phyloP scores from a whole-genome alignment of 805 yeast genomes.

The Blastobotrys chiropterorum region DNA sequence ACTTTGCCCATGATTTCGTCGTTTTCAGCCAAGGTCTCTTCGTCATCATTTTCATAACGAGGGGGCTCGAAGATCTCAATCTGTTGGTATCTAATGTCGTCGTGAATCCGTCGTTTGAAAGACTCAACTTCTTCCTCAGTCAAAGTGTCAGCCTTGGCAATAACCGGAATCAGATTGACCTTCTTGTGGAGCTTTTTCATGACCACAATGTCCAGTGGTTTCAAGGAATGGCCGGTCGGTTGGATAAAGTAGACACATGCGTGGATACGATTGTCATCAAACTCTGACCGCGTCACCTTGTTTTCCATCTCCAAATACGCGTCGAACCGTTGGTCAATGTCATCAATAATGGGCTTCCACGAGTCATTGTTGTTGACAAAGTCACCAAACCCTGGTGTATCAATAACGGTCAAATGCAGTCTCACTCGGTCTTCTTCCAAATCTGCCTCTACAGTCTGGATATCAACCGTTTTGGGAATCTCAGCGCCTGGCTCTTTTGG shows the following conservation, averaged over 20 bases:
- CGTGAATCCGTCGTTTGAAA: constrained; percentile 72
- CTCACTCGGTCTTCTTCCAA: constrained; percentile 93
- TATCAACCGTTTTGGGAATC: constrained; percentile 42
- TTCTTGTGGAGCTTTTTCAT: constrained; percentile 84
- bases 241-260: constrained; percentile 91
- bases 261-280: constrained; percentile 81
- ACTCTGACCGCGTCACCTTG: constrained; percentile 62
- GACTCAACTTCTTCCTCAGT: constrained; percentile 75
- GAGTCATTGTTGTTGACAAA: constrained; percentile 69
- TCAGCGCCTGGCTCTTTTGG: constrained; percentile 40
- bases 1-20: constrained; percentile 60
- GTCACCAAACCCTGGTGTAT: constrained; percentile 94
- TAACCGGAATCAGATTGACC: constrained; percentile 89
- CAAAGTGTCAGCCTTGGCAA: constrained; percentile 90
- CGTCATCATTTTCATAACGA: constrained; percentile 74
- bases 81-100: constrained; percentile 68
- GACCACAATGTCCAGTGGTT: constrained; percentile 80
- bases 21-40: constrained; percentile 64
- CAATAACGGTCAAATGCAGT: constrained; percentile 74
- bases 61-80: constrained; percentile 76
- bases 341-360: constrained; percentile 90
- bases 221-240: constrained; percentile 93
- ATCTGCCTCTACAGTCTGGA: constrained; percentile 57
- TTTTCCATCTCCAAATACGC: constrained; percentile 85
- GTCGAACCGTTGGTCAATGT: constrained; percentile 81